These are phyloP conservation scores for Hypocreales sp. DNA, from an alignment of 2,329 filamentous ascomycete species.

Conservation along the genomic window DNA sequence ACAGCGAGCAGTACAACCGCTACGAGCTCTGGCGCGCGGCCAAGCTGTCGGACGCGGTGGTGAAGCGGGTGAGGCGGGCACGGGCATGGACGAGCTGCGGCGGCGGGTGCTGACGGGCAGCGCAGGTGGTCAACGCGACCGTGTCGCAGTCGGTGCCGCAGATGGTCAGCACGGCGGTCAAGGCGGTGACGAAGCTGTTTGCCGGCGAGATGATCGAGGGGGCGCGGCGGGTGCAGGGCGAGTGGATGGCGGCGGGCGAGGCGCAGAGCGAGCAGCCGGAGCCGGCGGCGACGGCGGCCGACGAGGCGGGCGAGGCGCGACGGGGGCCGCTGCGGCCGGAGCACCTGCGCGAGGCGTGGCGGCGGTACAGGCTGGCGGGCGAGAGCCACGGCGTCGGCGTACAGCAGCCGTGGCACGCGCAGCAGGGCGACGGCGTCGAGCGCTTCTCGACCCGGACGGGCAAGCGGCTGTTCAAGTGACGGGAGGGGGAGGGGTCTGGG, in stretches of 20 bases:
- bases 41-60: slow-evolving; percentile 51
- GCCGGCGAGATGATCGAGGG: slow-evolving; percentile 61
- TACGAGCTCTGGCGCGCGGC: slow-evolving; percentile 58
- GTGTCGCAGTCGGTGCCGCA: slow-evolving; percentile 64
- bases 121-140: slow-evolving; percentile 60
- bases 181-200: slow-evolving; percentile 62
- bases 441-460: slow-evolving; percentile 40
- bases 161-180: slow-evolving; percentile 61
- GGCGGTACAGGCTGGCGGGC: slow-evolving; percentile 47
- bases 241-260: slow-evolving; percentile 50
- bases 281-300: slow-evolving; percentile 20
- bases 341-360: slow-evolving; percentile 57
- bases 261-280: slow-evolving; percentile 37
- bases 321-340: slow-evolving; percentile 54
- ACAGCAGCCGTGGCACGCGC: slow-evolving; percentile 43
- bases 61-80: slow-evolving; percentile 37
- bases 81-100: not conserved
- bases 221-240: slow-evolving; percentile 53
- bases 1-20: slow-evolving; percentile 49
- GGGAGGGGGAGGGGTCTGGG: too few relatives aligned
- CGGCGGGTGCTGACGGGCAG: too few relatives aligned
- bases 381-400: slow-evolving; percentile 49
- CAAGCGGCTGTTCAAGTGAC: slow-evolving; percentile 35
- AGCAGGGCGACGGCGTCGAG: slow-evolving; percentile 43
- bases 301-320: slow-evolving; percentile 16